Conservation (phyloP, 1,284 basidiomycete species). For the Coriolopsis trogii region DNA sequence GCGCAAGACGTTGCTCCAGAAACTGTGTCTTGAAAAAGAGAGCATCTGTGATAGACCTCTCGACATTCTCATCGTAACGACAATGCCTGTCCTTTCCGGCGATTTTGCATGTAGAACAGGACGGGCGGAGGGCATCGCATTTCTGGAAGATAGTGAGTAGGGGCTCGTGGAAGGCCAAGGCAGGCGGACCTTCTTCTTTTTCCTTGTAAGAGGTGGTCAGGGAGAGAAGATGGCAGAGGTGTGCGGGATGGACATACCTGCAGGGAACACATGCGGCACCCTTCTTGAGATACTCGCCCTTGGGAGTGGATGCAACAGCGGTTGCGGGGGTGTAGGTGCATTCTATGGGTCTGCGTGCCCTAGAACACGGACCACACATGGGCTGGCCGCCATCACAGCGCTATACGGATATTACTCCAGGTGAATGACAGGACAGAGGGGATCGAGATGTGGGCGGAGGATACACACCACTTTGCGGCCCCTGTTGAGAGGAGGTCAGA, state of each 20-base stretch:
- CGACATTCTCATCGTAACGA: constrained; percentile 30
- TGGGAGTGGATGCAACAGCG: constrained; percentile 16
- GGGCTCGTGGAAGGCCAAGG: no score
- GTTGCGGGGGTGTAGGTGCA: constrained; percentile 24
- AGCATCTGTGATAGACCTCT: constrained; percentile 25
- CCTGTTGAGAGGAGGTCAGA: constrained; percentile 12
- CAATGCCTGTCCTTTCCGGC: constrained; percentile 34
- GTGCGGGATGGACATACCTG: constrained; percentile 19
- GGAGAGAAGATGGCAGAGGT: neutral
- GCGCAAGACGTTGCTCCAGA: constrained; percentile 28
- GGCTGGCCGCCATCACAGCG: constrained; percentile 30
- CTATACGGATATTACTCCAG: constrained; percentile 15
- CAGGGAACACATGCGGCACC: constrained; percentile 33
- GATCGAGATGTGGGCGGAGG: neutral
- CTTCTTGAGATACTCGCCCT: constrained; percentile 31
- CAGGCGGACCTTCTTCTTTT: constrained; percentile 32
- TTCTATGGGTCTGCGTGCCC: constrained; percentile 29
- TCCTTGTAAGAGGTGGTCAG: constrained; percentile 14
- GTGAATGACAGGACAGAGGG: neutral
- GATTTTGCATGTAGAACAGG: constrained; percentile 31
- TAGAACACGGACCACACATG: constrained; percentile 31
- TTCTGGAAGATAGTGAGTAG: constrained; percentile 21
- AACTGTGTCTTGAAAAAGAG: constrained; percentile 26
- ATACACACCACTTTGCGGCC: constrained; percentile 30
- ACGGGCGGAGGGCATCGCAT: constrained; percentile 33